A percentile compares a stretch with the other conserved stretches of the same genome.
These are phyloP conservation scores for Micractinium sp. DNA, from an alignment of 139 green algal genomes.

Conservation along the genomic window DNA sequence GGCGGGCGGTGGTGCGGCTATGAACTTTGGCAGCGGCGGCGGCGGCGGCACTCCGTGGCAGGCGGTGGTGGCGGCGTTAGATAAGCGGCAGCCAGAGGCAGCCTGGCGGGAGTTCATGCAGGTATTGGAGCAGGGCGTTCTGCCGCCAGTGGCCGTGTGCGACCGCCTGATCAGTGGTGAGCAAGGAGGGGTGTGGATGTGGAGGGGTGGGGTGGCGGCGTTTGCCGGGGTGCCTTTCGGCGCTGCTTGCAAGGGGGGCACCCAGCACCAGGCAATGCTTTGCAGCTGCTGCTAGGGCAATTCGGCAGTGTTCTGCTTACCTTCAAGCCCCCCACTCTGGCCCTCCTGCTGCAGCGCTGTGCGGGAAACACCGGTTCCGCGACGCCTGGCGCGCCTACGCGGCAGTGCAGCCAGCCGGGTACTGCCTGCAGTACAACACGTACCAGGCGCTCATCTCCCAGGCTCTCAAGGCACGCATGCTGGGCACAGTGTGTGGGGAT, in stretches of 20 bases:
- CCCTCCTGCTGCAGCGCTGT: conserved; percentile 5
- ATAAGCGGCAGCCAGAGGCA: conserved; percentile 8
- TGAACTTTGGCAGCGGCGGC: neutral
- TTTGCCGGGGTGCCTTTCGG: neutral
- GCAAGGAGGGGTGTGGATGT: neutral
- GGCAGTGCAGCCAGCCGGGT: neutral
- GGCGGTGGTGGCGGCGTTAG: neutral
- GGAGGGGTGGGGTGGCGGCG: neutral
- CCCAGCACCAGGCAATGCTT: too few relatives aligned
- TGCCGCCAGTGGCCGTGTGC: neutral
- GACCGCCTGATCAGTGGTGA: conserved; percentile 31
- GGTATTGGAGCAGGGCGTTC: neutral
- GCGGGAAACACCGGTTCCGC: neutral
- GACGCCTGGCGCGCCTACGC: conserved; percentile 36
- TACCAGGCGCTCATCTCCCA: conserved; percentile 48
- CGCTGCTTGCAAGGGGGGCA: too few relatives aligned
- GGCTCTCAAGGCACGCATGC: conserved; percentile 33
- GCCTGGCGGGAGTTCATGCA: conserved; percentile 21
- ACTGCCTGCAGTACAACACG: conserved; percentile 43
- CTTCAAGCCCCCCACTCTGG: neutral
- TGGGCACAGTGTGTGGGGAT: neutral
- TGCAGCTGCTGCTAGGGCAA: too few relatives aligned
- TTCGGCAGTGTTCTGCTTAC: neutral
- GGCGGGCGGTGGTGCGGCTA: neutral
- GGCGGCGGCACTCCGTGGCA: neutral